These are phyloP conservation scores for Arachnopeziza araneosa DNA, from an alignment of 2,329 filamentous ascomycete species.

Conservation along the genomic window DNA sequence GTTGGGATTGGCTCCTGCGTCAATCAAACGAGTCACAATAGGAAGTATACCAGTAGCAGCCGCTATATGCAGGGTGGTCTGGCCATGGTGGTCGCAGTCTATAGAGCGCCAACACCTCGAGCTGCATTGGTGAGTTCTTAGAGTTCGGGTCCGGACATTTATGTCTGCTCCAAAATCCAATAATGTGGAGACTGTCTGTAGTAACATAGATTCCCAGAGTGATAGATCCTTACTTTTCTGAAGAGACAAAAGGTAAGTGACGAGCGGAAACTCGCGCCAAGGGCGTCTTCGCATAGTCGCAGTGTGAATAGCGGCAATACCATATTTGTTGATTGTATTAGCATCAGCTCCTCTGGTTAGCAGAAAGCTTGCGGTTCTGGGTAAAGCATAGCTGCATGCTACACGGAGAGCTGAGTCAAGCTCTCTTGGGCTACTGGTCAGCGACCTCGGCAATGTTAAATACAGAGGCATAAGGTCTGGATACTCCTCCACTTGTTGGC, in stretches of 20 bases:
- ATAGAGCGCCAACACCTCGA: slow-evolving; percentile 2
- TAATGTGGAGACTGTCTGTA: background rate
- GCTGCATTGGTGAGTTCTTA: background rate
- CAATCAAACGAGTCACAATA: background rate
- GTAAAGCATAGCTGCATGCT: slow-evolving; percentile 3
- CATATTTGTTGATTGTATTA: background rate
- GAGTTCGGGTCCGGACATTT: background rate
- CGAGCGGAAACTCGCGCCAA: background rate
- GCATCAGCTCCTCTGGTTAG: slow-evolving; percentile 2
- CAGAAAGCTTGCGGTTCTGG: slow-evolving; percentile 1
- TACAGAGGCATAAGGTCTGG: slow-evolving; percentile 4
- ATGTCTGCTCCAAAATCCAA: background rate
- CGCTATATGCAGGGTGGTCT: background rate
- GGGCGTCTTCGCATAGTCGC: background rate
- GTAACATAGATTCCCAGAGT: too few relatives aligned
- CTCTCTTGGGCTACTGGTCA: background rate
- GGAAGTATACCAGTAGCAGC: background rate
- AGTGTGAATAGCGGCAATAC: background rate
- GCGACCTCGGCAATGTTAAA: background rate
- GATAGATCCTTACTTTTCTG: background rate
- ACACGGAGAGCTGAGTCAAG: slow-evolving; percentile 1
- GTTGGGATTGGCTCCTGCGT: background rate
- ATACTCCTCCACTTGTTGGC: background rate
- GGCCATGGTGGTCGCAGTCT: slow-evolving; percentile 1
- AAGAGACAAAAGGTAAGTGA: background rate